Evolutionary conservation across 139 green algal genomes (phyloP).

Genomic region (Mychonastes homosphaera): DNA sequence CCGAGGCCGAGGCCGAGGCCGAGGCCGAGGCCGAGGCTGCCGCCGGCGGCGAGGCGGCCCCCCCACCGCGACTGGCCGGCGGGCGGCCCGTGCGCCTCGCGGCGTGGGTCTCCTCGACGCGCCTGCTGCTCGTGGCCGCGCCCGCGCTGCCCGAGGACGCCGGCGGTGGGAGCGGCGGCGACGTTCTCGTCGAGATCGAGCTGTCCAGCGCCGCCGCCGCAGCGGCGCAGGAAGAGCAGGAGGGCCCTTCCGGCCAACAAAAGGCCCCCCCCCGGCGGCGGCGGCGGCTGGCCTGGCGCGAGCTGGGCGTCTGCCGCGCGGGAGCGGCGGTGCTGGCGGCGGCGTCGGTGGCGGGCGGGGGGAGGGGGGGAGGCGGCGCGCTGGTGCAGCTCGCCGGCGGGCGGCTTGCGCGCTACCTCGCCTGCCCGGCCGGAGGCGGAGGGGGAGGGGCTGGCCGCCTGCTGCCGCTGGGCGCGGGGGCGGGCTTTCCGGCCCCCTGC

Average conservation of each 20-base stretch:
- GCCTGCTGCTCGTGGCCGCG: conserved; percentile 30
- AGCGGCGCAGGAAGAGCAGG: background rate
- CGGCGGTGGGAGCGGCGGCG: conserved; percentile 16
- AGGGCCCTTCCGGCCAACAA: background rate
- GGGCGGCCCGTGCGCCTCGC: conserved; percentile 15
- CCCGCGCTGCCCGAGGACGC: conserved; percentile 18
- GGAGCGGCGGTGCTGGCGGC: conserved; percentile 7
- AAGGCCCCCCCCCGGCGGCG: background rate
- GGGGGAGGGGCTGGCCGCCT: background rate
- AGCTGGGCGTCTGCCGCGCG: conserved; percentile 6
- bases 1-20: background rate
- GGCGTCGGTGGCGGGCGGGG: conserved; percentile 5
- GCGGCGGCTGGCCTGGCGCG: conserved; percentile 1
- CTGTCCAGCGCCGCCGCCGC: conserved; percentile 3
- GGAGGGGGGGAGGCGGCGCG: conserved; percentile 17
- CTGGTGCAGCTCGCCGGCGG: conserved; percentile 23
- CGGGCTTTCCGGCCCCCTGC: conserved; percentile 13
- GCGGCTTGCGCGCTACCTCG: conserved; percentile 2
- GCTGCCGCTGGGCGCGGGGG: background rate
- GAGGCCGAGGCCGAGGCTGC: too few relatives aligned
- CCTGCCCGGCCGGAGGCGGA: conserved; percentile 3
- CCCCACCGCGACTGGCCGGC: conserved; percentile 15
- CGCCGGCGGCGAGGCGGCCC: background rate
- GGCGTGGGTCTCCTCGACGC: conserved; percentile 12
- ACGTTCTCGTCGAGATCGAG: conserved; percentile 24